Base-by-base conservation (phyloP, 148 eudicot genomes). In the Talinum fruticosum region DNA sequence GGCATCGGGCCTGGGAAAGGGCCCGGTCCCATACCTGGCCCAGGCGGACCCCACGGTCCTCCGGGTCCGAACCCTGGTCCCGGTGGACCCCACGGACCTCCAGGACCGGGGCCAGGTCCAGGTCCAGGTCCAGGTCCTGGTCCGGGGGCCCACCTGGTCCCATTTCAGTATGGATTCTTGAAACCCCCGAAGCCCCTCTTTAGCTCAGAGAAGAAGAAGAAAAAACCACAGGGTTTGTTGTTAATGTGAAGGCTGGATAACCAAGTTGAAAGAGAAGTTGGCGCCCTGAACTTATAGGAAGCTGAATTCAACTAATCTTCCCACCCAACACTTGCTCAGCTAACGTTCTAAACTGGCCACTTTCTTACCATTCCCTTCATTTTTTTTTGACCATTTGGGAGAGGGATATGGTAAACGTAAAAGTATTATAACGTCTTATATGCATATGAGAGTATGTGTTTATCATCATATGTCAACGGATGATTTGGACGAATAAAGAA, bases 61-160 rank as follows among this genome's bases (percentile, higher is more conserved):
- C 45, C 45, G 2, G 64, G 69, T 3, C n/a, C 64, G 6, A 29
- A 10, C n/a, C n/a, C 33, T 10, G 15, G 74, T 1, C 45, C 12
- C 4, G 64, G 64, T 18, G 66, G 76, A n/a, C 47, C 76, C 44
- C 76, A 21, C 10, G 66, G 45, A 3, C 76, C 76, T 14, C 59
- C 74, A 10, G 61, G 74, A 14, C 74, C 61, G 1, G 34, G 73
- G 0, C 73, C 73, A 0, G 73, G 72, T 8, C 72, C 29, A 0
- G 54, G 18, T 49, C 54, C 54, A 49, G 54, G 54, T 70, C 73
- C 73, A 0, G 73, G 73, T 70, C 73, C 33, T 1, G 62, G 62
- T 54, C 62, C 62, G 45, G 57, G 0, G 66, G 66, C 16, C 66
- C 66, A 1, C 66, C 66, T 0, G 66, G 66, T 62, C 66, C 66